Evolutionary conservation across 2,329 filamentous ascomycete species (phyloP).

Genomic region (Falciphora oryzae): DNA sequence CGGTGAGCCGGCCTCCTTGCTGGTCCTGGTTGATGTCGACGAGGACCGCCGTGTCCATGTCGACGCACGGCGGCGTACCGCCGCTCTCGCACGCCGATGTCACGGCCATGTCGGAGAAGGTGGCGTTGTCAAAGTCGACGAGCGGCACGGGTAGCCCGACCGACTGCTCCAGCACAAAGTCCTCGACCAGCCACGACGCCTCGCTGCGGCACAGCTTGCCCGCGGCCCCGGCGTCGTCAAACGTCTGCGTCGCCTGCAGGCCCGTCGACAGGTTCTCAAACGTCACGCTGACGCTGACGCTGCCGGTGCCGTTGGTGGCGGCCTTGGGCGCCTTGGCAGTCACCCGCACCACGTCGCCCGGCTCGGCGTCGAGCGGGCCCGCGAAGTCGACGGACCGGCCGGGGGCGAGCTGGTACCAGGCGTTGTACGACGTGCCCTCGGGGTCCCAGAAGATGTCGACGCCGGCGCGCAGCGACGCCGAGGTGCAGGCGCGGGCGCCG

Average conservation of each 20-base stretch:
- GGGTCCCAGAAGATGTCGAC: conserved; percentile 10
- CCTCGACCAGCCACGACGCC: conserved; percentile 8
- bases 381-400: conserved; percentile 3
- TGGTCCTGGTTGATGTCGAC: not conserved
- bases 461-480: conserved; percentile 8
- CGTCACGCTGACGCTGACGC: not conserved
- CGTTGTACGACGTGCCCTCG: conserved; percentile 7
- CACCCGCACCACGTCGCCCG: conserved; percentile 4
- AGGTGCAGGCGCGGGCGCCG: not conserved
- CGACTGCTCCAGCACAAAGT: conserved; percentile 9
- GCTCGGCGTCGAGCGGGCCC: not conserved
- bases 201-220: conserved; percentile 9
- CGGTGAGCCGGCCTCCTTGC: conserved; percentile 7
- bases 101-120: not conserved
- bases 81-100: not conserved
- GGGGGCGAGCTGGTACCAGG: conserved; percentile 9
- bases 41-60: conserved; percentile 1
- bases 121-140: conserved; percentile 2
- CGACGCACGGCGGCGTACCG: not conserved
- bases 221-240: not conserved
- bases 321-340: not conserved
- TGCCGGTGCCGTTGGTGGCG: not conserved
- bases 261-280: conserved; percentile 7
- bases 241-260: conserved; percentile 5
- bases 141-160: not conserved